Base-by-base conservation (phyloP, 2,329 filamentous ascomycete genomes). In the Xylariales sp. region DNA sequence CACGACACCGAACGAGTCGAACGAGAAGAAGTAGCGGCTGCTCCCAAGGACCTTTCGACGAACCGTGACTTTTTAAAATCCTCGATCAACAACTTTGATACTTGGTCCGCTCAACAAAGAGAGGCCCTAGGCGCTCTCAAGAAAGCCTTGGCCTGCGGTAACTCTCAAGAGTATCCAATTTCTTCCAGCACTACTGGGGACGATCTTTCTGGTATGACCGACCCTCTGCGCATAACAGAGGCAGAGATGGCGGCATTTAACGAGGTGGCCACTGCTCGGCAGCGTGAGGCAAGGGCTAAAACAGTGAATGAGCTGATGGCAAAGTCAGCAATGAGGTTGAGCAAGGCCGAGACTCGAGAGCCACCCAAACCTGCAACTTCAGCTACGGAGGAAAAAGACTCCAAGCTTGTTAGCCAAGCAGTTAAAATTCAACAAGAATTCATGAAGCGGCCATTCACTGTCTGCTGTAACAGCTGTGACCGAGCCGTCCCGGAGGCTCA, bases 401-500 rank as follows among this genome's bases (percentile, higher is more conserved):
- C 28, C 36, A 54, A 48, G 45, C 57, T 58, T 23, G 23, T 23
- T 10, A 30, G 41, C 3, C 43, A 62, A 49, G 48, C 54, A 14
- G 5, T 57, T 62, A 28, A 34, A 23, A 23, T 23, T 18, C 60
- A 43, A 28, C 36, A 39, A 60, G 63, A 71, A 56, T 56, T 64
- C 69, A 54, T 75, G 68, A 67, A 75, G 71, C 68, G 75, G 76
- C 64, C 86, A 54, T 97, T 94, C 81, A 92, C 92, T 12, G 94
- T 99, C 52, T 97, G 93, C 84, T 99, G 96, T 87, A 98, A 99
- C 83, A 87, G 89, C 78, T 99, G 96, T 81, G 91, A 93, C 73
- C 85, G 84, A 69, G 88, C 90, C 49, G 93, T 97, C 75, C 87
- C 91, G 34, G 90, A 93, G 74, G 87, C 89, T 59, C 95, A 99